A percentile compares a stretch with the other conserved stretches of the same genome.
These are phyloP conservation scores for cucumber (Cucumis sativus) DNA, from an alignment of 306 rosid genomes.

Conservation along the genomic window Cucumber_9930_V3 NC_026655.2:8250501-8251000, in stretches of 20 bases:
- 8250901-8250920: constrained; percentile 90
- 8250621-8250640: constrained; percentile 72
- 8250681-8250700: constrained; percentile 83
- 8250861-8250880: constrained; percentile 84
- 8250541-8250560: constrained; percentile 83
- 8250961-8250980: constrained; percentile 88
- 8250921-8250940: constrained; percentile 41
- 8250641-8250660: constrained; percentile 89
- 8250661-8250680: constrained; percentile 89
- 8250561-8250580: constrained; percentile 89
- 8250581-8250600: constrained; percentile 40
- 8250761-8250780: constrained; percentile 83
- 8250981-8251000: constrained; percentile 52
- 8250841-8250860: constrained; percentile 85
- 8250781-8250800: constrained; percentile 91
- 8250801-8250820: constrained; percentile 94
- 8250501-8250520: constrained; percentile 63
- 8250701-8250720: constrained; percentile 88
- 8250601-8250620: constrained; percentile 67
- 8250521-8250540: constrained; percentile 95
- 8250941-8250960: constrained; percentile 43
- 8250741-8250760: constrained; percentile 90
- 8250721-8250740: constrained; percentile 65
- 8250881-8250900: constrained; percentile 84
- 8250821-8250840: constrained; percentile 98